Percentiles rank a stretch among this genome's conserved stretches.
These are phyloP conservation scores for Fusarium zealandicum DNA, from an alignment of 2,329 filamentous ascomycete species.

Conservation along the genomic window DNA sequence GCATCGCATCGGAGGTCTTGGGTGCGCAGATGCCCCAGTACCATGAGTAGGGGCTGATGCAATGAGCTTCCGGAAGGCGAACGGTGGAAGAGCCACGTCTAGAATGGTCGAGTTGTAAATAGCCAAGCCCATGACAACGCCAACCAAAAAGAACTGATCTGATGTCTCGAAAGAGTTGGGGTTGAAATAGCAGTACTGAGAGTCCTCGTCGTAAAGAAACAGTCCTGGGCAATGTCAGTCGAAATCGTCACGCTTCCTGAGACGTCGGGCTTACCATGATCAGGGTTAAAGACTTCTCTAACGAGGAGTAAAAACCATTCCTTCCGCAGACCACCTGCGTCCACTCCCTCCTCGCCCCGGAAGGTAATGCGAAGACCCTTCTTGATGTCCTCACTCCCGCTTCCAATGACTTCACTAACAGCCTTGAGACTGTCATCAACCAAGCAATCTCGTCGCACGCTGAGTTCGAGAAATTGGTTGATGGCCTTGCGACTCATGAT, in stretches of 20 bases:
- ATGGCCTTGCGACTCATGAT: conserved; percentile 78
- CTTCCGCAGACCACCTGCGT: conserved; percentile 87
- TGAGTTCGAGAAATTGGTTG: conserved; percentile 79
- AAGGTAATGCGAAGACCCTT: conserved; percentile 89
- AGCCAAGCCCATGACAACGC: conserved; percentile 84
- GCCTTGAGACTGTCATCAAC: conserved; percentile 86
- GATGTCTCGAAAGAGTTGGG: conserved; percentile 88
- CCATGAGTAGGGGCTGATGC: conserved; percentile 73
- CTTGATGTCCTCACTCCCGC: conserved; percentile 84
- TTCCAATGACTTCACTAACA: conserved; percentile 84
- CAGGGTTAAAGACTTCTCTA: conserved; percentile 88
- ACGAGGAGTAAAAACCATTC: conserved; percentile 94
- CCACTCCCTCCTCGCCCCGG: conserved; percentile 86
- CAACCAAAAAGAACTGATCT: conserved; percentile 90
- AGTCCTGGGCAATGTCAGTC: conserved; percentile 64
- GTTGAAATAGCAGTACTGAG: conserved; percentile 92
- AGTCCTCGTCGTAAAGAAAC: conserved; percentile 92
- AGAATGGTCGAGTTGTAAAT: conserved; percentile 96
- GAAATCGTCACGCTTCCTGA: conserved; percentile 10
- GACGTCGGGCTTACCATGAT: conserved; percentile 71
- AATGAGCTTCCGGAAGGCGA: conserved; percentile 87
- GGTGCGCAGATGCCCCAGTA: conserved; percentile 61
- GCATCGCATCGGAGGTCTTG: conserved; percentile 71
- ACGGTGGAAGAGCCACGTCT: conserved; percentile 85
- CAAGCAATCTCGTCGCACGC: conserved; percentile 82